Conservation (phyloP, 2,329 filamentous ascomycete genomes). For the Paecilomyces sp. region DNA sequence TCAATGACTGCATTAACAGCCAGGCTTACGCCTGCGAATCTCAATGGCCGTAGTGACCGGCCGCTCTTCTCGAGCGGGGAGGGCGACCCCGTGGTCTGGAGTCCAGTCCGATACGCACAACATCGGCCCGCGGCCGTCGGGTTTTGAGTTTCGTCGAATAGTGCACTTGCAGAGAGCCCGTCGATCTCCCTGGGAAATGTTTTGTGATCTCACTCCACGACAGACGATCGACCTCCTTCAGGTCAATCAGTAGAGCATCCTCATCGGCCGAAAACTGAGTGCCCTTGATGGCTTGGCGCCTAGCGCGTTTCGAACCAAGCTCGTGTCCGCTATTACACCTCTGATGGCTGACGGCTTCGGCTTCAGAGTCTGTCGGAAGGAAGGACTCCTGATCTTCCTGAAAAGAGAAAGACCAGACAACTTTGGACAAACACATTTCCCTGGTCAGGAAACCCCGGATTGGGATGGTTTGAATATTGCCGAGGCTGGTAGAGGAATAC, state of each 20-base stretch:
- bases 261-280: neutral
- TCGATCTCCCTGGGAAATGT: constrained; percentile 1
- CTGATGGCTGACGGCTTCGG: neutral
- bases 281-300: neutral
- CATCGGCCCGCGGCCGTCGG: neutral
- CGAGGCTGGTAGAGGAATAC: no score
- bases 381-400: neutral
- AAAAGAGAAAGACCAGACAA: constrained; percentile 1
- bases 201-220: constrained; percentile 1
- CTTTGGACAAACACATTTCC: neutral
- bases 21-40: no score
- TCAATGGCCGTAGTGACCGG: no score
- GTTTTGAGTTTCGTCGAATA: constrained; percentile 1
- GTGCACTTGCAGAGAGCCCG: neutral
- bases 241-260: neutral
- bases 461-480: no score
- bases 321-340: no score
- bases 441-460: neutral
- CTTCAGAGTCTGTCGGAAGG: neutral
- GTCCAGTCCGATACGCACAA: no score
- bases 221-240: neutral
- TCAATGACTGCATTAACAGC: no score
- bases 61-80: no score
- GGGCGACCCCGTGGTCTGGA: no score
- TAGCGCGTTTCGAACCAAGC: neutral